Percentiles rank a stretch among this genome's conserved stretches.
Conservation (phyloP, 768 basidiomycete genomes). For the Chlorophyllum brunneum region DNA sequence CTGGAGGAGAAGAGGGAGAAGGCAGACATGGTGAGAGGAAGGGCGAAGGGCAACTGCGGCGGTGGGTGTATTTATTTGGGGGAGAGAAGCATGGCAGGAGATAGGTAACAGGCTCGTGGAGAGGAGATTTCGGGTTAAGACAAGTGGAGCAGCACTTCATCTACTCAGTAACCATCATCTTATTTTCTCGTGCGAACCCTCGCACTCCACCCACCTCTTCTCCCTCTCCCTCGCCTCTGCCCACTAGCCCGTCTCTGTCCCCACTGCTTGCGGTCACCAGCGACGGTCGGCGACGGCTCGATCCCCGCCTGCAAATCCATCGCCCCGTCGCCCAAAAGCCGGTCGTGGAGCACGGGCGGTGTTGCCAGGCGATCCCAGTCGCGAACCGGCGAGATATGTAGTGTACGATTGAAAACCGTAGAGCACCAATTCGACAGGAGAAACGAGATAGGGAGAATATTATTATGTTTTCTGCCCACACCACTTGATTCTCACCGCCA, state of each 20-base stretch:
- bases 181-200: constrained; percentile 9
- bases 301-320: too few relatives aligned
- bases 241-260: background rate
- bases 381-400: background rate
- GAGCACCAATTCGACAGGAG: background rate
- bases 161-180: constrained; percentile 7
- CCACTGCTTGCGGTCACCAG: too few relatives aligned
- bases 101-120: constrained; percentile 5
- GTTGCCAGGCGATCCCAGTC: background rate
- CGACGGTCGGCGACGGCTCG: too few relatives aligned
- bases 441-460: background rate
- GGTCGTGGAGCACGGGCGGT: background rate
- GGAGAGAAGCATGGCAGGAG: constrained; percentile 6
- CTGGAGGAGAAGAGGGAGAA: constrained; percentile 23
- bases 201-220: background rate
- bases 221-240: background rate
- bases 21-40: constrained; percentile 16
- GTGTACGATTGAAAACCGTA: background rate
- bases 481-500: background rate
- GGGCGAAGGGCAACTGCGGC: constrained; percentile 9
- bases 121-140: constrained; percentile 12
- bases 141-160: constrained; percentile 11
- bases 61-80: constrained; percentile 11
- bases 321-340: too few relatives aligned
- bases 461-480: background rate